Percentiles rank a stretch among this genome's conserved stretches.
Evolutionary conservation across 1,284 basidiomycete species (phyloP).

Genomic region (Vanrija pseudolonga): DNA sequence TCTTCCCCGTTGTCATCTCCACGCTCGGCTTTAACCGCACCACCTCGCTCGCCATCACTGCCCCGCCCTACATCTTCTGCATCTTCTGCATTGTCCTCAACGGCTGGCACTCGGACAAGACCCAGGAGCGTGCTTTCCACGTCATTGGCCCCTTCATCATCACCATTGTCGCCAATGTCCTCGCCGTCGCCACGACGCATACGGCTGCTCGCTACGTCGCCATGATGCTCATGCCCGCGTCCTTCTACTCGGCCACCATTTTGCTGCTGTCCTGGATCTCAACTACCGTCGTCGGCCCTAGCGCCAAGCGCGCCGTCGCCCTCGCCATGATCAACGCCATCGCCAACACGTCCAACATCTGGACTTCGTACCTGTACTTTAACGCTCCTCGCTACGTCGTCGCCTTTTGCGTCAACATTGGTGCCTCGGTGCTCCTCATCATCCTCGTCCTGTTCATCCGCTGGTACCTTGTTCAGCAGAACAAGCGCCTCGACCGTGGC

Average conservation of each 20-base stretch:
- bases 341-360: conserved; percentile 48
- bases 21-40: conserved; percentile 43
- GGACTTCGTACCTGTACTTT: conserved; percentile 47
- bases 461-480: conserved; percentile 39
- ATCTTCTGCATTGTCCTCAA: conserved; percentile 35
- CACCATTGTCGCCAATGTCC: conserved; percentile 68
- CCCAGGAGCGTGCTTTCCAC: conserved; percentile 27
- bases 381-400: conserved; percentile 37
- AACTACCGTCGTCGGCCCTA: conserved; percentile 42
- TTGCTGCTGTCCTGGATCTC: conserved; percentile 47
- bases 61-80: conserved; percentile 45
- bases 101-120: conserved; percentile 44
- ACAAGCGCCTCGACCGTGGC: conserved; percentile 37
- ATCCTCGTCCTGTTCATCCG: conserved; percentile 19
- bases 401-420: conserved; percentile 45
- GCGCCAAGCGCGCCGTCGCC: conserved; percentile 47
- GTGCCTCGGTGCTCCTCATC: conserved; percentile 40
- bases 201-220: conserved; percentile 44
- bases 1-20: conserved; percentile 42
- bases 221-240: conserved; percentile 31
- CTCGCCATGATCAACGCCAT: conserved; percentile 48
- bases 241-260: conserved; percentile 45
- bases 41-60: conserved; percentile 42
- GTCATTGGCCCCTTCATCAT: conserved; percentile 28
- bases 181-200: conserved; percentile 56